Conservation (phyloP, 192 early-diverging fungal genomes). For the Coemansia sp. region DNA sequence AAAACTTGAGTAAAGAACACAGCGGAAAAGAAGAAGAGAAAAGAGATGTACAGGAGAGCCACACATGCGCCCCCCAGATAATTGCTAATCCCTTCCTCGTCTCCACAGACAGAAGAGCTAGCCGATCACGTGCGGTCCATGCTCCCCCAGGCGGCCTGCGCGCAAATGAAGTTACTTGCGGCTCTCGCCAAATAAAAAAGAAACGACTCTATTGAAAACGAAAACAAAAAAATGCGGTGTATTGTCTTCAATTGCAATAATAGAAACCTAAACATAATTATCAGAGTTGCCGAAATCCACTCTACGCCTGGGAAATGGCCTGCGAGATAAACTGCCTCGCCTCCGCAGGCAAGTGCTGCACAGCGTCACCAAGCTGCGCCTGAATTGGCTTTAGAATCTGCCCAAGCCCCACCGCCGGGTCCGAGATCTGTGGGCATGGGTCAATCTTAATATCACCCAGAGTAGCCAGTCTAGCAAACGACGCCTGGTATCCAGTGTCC, state of each 20-base stretch:
- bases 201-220: background rate
- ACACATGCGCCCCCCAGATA: background rate
- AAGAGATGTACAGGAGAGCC: background rate
- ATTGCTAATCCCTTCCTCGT: background rate
- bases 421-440: conserved; percentile 58
- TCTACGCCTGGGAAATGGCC: conserved; percentile 2
- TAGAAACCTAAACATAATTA: background rate
- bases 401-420: conserved; percentile 26
- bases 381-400: conserved; percentile 34
- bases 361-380: conserved; percentile 7
- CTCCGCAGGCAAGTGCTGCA: conserved; percentile 24
- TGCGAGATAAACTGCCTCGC: conserved; percentile 20
- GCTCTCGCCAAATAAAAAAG: background rate
- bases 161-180: background rate
- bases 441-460: conserved; percentile 65
- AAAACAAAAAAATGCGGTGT: background rate
- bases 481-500: conserved; percentile 79
- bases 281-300: background rate
- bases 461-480: conserved; percentile 76
- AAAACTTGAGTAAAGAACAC: conserved; percentile 1
- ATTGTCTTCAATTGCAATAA: background rate
- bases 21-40: background rate
- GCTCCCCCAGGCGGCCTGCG: conserved; percentile 1
- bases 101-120: conserved; percentile 2
- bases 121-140: conserved; percentile 3